Base-by-base conservation (phyloP, 2,329 filamentous ascomycete species). In the Sordariomycetes sp. region DNA sequence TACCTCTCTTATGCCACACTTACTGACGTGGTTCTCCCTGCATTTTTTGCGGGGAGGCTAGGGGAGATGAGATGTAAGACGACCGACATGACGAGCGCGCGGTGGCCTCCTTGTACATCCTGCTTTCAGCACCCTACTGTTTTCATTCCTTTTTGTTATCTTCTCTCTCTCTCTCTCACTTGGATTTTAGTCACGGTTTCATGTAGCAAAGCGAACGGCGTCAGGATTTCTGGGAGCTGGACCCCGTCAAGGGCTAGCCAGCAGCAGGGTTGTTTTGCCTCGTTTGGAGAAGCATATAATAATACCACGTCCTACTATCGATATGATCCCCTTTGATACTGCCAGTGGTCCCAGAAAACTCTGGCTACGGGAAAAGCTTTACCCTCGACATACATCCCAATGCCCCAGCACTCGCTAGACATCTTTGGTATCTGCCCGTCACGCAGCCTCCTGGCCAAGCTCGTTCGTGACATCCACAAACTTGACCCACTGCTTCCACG, bases 391-490 rank as follows among this genome's bases (percentile, higher is more conserved):
- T 17, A n/a, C 39, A n/a, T n/a, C 39, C 39, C 13, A 17, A 45
- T 17, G 39, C 13, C 17, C 39, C 24, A 50, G 45, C 20, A 22
- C 45, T 24, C 22, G 17, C 45, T 20, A 4, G 17, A 45, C n/a
- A 32, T 32, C 28, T 32, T 32, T 32, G 28, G 3, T n/a, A 45
- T 7, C 39, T 15, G 8, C 7, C 39, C n/a, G 20, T 50, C 45
- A 50, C 22, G 45, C n/a, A 10, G 20, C n/a, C 45, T 50, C 17
- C 22, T 22, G n/a, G n/a, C 61, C 66, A 59, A 76, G 66, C 53
- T 69, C 65, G 65, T 92, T 90, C 10, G 89, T 95, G 36, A 89
- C 82, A 59, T 92, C 81, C 42, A 95, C 90, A 72, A 96, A 97
- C 24, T 77, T 77, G 58, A 84, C 77, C 84, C 94, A 92, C 72